Evolutionary conservation across 2,329 filamentous ascomycete genomes (phyloP).

Genomic region (Chalara sp.): DNA sequence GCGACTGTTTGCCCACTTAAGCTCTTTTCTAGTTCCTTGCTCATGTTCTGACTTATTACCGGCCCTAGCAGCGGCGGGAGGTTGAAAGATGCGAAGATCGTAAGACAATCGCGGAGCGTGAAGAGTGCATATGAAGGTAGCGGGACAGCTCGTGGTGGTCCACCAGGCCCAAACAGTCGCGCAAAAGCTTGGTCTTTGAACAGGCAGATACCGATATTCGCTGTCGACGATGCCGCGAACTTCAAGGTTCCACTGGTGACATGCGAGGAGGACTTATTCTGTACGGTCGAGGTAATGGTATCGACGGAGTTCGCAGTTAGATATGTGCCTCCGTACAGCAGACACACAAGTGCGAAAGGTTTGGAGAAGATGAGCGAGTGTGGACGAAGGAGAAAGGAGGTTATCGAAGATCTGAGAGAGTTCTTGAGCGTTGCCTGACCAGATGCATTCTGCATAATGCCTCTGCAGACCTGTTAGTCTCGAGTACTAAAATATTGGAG

Average conservation of each 20-base stretch:
- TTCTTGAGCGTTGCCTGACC: conserved; percentile 52
- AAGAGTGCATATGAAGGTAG: conserved; percentile 71
- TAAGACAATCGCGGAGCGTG: conserved; percentile 75
- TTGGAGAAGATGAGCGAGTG: conserved; percentile 55
- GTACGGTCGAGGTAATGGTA: conserved; percentile 62
- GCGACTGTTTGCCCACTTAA: conserved; percentile 56
- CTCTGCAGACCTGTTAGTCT: conserved; percentile 37
- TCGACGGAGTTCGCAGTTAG: conserved; percentile 83
- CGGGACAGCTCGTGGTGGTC: conserved; percentile 51
- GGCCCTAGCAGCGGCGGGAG: conserved; percentile 75
- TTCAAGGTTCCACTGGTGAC: conserved; percentile 73
- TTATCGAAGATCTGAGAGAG: conserved; percentile 54
- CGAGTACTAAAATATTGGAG: conserved; percentile 2
- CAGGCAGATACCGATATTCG: conserved; percentile 80
- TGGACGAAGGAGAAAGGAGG: conserved; percentile 50
- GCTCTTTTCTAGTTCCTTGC: conserved; percentile 41
- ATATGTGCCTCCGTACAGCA: conserved; percentile 85
- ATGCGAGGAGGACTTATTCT: conserved; percentile 46
- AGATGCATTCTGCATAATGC: conserved; percentile 77
- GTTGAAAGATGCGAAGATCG: conserved; percentile 90
- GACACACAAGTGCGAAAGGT: conserved; percentile 62
- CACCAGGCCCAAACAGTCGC: conserved; percentile 66
- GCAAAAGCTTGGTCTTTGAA: conserved; percentile 89
- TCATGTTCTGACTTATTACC: conserved; percentile 48
- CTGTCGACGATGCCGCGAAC: conserved; percentile 71